Percentiles rank a stretch among this genome's conserved stretches.
Evolutionary conservation across 2,329 filamentous ascomycete species (phyloP).

Genomic region (Pseudomassariella vexata): DNA sequence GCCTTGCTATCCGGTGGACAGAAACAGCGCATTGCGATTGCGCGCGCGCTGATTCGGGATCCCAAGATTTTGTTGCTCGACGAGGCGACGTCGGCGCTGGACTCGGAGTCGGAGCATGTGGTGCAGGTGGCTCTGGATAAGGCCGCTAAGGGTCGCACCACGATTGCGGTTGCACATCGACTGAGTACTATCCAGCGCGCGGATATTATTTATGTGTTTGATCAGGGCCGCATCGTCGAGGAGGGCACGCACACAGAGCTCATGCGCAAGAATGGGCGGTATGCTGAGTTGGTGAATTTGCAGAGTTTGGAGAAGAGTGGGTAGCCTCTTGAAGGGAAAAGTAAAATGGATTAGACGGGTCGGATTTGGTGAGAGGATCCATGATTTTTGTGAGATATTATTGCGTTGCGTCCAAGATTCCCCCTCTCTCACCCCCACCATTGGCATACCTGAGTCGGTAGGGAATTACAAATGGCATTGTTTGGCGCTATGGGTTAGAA

Average conservation of each 20-base stretch:
- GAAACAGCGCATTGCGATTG: constrained; percentile 92
- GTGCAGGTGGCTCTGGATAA: constrained; percentile 77
- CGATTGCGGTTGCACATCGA: constrained; percentile 89
- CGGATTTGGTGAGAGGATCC: no score
- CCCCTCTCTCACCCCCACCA: no score
- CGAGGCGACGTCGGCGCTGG: constrained; percentile 74
- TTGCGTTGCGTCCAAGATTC: no score
- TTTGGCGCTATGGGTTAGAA: no score
- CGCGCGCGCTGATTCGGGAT: constrained; percentile 82
- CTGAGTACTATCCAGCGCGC: constrained; percentile 91
- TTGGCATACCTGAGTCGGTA: no score
- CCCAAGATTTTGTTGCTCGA: constrained; percentile 82
- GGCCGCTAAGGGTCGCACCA: constrained; percentile 78
- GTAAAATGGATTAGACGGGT: no score
- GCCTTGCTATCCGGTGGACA: constrained; percentile 82
- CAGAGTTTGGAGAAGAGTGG: constrained; percentile 65
- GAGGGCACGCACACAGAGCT: constrained; percentile 72
- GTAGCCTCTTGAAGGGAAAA: no score
- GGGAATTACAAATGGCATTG: no score
- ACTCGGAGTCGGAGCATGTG: constrained; percentile 71
- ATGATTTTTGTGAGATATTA: no score
- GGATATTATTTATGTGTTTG: constrained; percentile 94
- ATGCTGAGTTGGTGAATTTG: constrained; percentile 73
- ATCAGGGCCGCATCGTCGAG: constrained; percentile 81
- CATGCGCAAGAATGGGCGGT: constrained; percentile 64